Conservation (phyloP, 768 basidiomycete genomes). For the Solioccasus polychromus region DNA sequence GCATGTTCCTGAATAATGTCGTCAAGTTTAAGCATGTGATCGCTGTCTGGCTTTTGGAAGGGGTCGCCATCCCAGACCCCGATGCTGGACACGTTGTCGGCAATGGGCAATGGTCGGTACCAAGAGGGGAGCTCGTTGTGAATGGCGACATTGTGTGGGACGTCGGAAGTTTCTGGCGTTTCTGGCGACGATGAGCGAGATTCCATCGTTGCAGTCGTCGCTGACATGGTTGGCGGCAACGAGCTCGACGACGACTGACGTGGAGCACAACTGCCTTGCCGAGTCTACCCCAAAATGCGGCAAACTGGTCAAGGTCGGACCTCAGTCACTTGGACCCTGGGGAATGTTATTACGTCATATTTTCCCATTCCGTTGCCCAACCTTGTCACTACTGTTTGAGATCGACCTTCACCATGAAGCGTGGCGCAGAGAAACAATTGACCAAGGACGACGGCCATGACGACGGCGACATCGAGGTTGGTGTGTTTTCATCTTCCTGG, state of each 20-base stretch:
- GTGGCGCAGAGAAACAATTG: conserved; percentile 70
- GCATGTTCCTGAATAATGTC: conserved; percentile 73
- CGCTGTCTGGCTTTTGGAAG: conserved; percentile 47
- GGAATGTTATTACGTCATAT: conserved; percentile 19
- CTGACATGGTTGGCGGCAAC: conserved; percentile 45
- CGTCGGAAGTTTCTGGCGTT: conserved; percentile 64
- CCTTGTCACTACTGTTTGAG: background rate
- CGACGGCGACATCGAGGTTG: conserved; percentile 35
- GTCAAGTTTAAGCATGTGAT: conserved; percentile 62
- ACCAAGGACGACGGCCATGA: conserved; percentile 50
- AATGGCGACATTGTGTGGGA: conserved; percentile 46
- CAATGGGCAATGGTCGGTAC: conserved; percentile 49
- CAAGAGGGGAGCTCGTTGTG: conserved; percentile 54
- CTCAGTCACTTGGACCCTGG: conserved; percentile 16
- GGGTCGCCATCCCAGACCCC: conserved; percentile 45
- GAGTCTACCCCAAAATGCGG: background rate
- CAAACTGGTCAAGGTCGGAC: background rate
- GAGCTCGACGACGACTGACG: conserved; percentile 5
- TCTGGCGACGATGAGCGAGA: conserved; percentile 73
- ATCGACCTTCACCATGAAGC: conserved; percentile 58
- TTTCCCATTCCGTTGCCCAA: conserved; percentile 12
- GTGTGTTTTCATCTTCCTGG: background rate
- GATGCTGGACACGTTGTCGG: conserved; percentile 38
- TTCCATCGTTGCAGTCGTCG: conserved; percentile 51
- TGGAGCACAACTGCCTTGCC: background rate